Conservation (phyloP, 2,329 filamentous ascomycete species). For the Penicillium sp. region DNA sequence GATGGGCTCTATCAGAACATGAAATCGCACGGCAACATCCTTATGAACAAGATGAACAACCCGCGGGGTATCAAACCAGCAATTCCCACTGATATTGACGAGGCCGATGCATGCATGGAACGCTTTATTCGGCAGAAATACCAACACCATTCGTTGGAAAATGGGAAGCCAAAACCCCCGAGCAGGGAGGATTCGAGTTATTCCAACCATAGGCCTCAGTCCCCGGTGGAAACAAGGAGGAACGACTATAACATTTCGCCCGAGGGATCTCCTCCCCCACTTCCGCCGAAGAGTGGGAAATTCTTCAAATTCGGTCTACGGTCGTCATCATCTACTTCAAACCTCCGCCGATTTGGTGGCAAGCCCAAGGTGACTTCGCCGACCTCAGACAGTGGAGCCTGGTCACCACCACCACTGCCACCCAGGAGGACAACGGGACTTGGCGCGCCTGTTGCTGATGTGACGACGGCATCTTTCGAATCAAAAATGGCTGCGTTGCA, state of each 20-base stretch:
- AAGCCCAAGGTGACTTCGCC: conserved; percentile 49
- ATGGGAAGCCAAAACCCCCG: conserved; percentile 45
- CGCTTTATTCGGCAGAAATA: conserved; percentile 95
- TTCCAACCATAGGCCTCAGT: conserved; percentile 33
- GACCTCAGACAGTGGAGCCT: conserved; percentile 25
- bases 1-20: conserved; percentile 65
- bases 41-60: conserved; percentile 87
- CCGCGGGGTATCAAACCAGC: conserved; percentile 77
- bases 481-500: conserved; percentile 72
- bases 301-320: conserved; percentile 64
- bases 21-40: conserved; percentile 83
- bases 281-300: conserved; percentile 61
- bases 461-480: conserved; percentile 54
- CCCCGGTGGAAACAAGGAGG: conserved; percentile 8
- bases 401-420: conserved; percentile 26
- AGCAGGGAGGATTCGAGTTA: conserved; percentile 58
- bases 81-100: conserved; percentile 85
- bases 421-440: conserved; percentile 51
- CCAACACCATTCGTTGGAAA: conserved; percentile 60
- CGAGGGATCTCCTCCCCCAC: conserved; percentile 56
- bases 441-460: conserved; percentile 63
- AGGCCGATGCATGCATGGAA: conserved; percentile 92
- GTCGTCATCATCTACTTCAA: conserved; percentile 69
- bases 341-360: conserved; percentile 57
- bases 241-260: conserved; percentile 35